phyloP scores from a whole-genome alignment of 2,329 filamentous ascomycete species.

The Aspergillus brunneoviolaceus region DNA sequence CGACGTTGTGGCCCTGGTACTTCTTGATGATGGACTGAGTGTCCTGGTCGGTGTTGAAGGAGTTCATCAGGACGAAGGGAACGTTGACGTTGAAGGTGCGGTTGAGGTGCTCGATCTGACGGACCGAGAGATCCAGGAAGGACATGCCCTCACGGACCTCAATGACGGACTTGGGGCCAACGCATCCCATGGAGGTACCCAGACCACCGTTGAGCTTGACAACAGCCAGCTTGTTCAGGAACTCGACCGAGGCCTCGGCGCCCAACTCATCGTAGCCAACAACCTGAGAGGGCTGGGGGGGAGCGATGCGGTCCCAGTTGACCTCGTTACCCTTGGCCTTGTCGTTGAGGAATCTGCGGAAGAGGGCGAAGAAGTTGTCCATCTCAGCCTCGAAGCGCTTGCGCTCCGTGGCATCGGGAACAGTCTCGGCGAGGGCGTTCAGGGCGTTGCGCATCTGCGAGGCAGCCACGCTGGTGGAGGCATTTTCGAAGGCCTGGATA shows the following conservation, averaged over 20 bases:
- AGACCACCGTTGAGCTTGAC: slow-evolving; percentile 99
- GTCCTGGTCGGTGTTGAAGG: slow-evolving; percentile 99
- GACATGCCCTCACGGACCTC: slow-evolving; percentile 99
- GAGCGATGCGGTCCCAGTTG: slow-evolving; percentile 96
- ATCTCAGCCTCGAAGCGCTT: slow-evolving; percentile 96
- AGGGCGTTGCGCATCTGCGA: slow-evolving; percentile 99
- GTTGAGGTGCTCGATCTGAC: slow-evolving; percentile 99
- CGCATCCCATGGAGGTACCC: slow-evolving; percentile 98
- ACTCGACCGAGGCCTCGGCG: slow-evolving; percentile 86
- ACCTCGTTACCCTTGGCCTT: slow-evolving; percentile 96
- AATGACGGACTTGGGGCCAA: slow-evolving; percentile 98
- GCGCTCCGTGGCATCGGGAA: slow-evolving; percentile 72
- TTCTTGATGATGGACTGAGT: slow-evolving; percentile 99
- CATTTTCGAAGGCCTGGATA: slow-evolving; percentile 93
- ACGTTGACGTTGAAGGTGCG: slow-evolving; percentile 96
- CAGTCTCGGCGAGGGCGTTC: slow-evolving; percentile 86
- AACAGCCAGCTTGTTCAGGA: slow-evolving; percentile 95
- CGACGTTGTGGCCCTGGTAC: slow-evolving; percentile 99
- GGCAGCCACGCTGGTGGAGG: slow-evolving; percentile 94
- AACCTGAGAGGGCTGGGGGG: slow-evolving; percentile 89
- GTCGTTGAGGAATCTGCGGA: slow-evolving; percentile 97
- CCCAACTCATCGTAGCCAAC: slow-evolving; percentile 89
- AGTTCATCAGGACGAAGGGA: slow-evolving; percentile 99
- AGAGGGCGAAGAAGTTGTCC: slow-evolving; percentile 99
- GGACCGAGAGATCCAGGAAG: slow-evolving; percentile 96